These are phyloP conservation scores for Carpediemonas membranifera DNA, from an alignment of 78 protist genomes.

Conservation along the genomic window DNA sequence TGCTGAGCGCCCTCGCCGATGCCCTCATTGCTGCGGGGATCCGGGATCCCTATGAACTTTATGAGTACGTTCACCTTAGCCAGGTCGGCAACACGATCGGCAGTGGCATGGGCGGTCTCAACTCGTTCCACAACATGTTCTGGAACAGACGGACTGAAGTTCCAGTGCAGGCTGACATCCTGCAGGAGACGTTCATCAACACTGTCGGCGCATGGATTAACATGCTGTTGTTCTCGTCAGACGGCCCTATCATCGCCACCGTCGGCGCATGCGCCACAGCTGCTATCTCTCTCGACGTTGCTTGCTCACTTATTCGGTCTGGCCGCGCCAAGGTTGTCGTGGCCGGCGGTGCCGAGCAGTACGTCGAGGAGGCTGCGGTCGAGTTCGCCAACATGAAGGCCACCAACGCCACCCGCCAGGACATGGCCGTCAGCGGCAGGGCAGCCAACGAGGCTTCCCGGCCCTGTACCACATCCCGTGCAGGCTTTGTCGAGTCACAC, in stretches of 20 bases:
- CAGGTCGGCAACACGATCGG: slow-evolving; percentile 52
- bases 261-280: slow-evolving; percentile 69
- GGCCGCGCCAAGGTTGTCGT: slow-evolving; percentile 46
- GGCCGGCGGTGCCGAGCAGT: slow-evolving; percentile 51
- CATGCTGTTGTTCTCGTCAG: slow-evolving; percentile 40
- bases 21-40: slow-evolving; percentile 32
- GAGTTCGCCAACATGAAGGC: slow-evolving; percentile 55
- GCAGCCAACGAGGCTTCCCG: slow-evolving; percentile 39
- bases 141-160: slow-evolving; percentile 29
- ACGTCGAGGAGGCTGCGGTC: slow-evolving; percentile 16
- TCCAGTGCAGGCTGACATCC: slow-evolving; percentile 28
- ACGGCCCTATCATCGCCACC: slow-evolving; percentile 58
- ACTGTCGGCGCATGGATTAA: slow-evolving; percentile 56
- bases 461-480: slow-evolving; percentile 39
- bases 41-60: slow-evolving; percentile 49
- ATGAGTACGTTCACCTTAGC: slow-evolving; percentile 47
- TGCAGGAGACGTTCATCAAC: slow-evolving; percentile 52
- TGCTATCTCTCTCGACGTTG: slow-evolving; percentile 48
- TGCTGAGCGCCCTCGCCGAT: slow-evolving; percentile 28
- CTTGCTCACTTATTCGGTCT: slow-evolving; percentile 27
- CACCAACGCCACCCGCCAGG: slow-evolving; percentile 24
- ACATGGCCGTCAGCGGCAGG: slow-evolving; percentile 26
- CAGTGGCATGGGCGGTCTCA: slow-evolving; percentile 54
- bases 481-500: slow-evolving; percentile 51
- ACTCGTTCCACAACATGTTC: slow-evolving; percentile 10